These are phyloP conservation scores for Bigelowiella natans DNA, from an alignment of 78 protist species.

Conservation along the genomic window DNA sequence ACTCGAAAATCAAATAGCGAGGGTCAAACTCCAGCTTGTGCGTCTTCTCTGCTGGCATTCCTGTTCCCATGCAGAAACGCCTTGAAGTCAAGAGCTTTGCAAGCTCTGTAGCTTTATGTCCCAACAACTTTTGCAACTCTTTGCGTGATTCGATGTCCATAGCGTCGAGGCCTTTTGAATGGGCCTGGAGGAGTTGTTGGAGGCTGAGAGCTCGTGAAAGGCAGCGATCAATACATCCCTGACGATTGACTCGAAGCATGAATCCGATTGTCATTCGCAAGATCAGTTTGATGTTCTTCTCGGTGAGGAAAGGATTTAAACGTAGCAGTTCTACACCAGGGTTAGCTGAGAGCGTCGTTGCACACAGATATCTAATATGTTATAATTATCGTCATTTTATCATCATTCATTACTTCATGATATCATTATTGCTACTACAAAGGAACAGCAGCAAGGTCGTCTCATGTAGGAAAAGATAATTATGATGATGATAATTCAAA, in stretches of 20 bases:
- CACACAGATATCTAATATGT: background rate
- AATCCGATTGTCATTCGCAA: background rate
- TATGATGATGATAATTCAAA: no score
- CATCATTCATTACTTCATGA: no score
- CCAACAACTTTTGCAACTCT: background rate
- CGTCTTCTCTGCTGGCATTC: background rate
- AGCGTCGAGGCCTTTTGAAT: background rate
- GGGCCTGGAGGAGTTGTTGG: background rate
- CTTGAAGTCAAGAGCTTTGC: background rate
- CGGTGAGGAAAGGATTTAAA: slow-evolving; percentile 28
- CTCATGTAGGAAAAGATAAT: no score
- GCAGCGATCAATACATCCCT: slow-evolving; percentile 4
- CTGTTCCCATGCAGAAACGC: background rate
- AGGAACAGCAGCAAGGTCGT: no score
- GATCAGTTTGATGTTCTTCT: background rate
- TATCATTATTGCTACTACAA: no score
- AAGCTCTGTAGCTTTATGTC: background rate
- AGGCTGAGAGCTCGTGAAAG: background rate
- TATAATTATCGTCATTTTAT: no score
- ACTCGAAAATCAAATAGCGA: slow-evolving; percentile 47
- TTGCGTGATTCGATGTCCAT: background rate
- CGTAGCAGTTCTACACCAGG: background rate
- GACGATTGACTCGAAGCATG: slow-evolving; percentile 6
- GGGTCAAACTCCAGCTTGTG: slow-evolving; percentile 24
- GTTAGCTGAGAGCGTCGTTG: background rate